These are phyloP conservation scores for Euphorbia celastroides DNA, from an alignment of 441 rosid genomes.

Conservation along the genomic window DNA sequence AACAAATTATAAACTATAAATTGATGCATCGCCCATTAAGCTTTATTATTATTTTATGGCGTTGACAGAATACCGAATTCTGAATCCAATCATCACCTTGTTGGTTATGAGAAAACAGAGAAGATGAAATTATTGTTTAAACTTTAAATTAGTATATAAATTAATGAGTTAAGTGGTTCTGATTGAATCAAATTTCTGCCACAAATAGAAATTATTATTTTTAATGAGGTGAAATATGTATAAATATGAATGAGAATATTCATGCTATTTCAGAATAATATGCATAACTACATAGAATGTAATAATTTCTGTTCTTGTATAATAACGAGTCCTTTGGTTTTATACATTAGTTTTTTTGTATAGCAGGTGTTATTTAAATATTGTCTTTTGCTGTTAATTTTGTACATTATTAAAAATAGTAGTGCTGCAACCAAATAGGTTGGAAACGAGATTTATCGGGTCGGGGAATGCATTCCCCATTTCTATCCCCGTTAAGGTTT, in stretches of 20 bases:
- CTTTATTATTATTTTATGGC: neutral
- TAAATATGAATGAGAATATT: neutral
- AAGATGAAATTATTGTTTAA: neutral
- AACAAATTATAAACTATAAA: neutral
- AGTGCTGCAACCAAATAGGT: no score
- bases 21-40: neutral
- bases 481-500: no score
- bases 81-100: neutral
- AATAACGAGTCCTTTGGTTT: no score
- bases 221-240: neutral
- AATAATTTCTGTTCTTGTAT: no score
- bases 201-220: neutral
- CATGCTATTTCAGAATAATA: neutral
- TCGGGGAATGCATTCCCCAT: no score
- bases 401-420: no score
- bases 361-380: no score
- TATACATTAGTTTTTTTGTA: no score
- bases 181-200: neutral
- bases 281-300: no score
- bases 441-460: no score
- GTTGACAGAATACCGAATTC: constrained; percentile 1
- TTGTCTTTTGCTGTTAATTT: no score
- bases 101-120: neutral
- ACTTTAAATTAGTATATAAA: neutral
- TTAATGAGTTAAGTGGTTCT: neutral